Evolutionary conservation across 345 rosid genomes (phyloP).

Genomic region (Mangifera indica): DNA sequence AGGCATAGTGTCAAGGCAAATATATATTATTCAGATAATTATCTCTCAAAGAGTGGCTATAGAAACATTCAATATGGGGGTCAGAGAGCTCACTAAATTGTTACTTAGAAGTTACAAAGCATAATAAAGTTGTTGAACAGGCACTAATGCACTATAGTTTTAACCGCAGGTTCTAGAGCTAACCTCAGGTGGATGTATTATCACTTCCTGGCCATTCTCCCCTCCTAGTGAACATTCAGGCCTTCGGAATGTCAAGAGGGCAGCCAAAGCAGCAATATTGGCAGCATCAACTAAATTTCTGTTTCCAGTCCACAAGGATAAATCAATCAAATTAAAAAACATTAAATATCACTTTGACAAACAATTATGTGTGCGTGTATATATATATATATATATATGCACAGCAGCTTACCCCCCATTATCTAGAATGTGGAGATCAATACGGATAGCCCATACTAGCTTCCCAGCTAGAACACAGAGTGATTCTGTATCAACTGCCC

Average conservation of each 20-base stretch:
- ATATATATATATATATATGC: too few species aligned
- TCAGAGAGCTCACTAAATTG: conserved; percentile 6
- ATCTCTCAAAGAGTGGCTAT: neutral
- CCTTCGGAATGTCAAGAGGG: conserved; percentile 83
- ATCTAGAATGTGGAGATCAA: conserved; percentile 92
- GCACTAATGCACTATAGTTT: conserved; percentile 1
- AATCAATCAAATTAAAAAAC: neutral
- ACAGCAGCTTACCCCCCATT: conserved; percentile 76
- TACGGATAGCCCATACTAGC: conserved; percentile 88
- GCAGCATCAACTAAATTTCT: conserved; percentile 98
- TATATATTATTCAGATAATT: neutral
- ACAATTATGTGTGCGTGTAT: neutral
- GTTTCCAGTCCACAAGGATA: conserved; percentile 22
- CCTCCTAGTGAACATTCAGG: conserved; percentile 92
- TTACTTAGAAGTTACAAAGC: neutral
- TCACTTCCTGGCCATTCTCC: conserved; percentile 75
- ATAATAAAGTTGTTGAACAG: neutral
- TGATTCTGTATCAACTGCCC: conserved; percentile 94
- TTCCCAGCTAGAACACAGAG: conserved; percentile 88
- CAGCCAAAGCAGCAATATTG: conserved; percentile 89
- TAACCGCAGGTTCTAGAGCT: conserved; percentile 20
- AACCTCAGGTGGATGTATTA: conserved; percentile 87
- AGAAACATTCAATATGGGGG: neutral
- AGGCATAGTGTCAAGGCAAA: neutral
- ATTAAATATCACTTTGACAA: neutral